Evolutionary conservation across 768 basidiomycete genomes (phyloP), one percentile per base, ranked within the genome.

Genomic region (Serendipita sp.): DNA sequence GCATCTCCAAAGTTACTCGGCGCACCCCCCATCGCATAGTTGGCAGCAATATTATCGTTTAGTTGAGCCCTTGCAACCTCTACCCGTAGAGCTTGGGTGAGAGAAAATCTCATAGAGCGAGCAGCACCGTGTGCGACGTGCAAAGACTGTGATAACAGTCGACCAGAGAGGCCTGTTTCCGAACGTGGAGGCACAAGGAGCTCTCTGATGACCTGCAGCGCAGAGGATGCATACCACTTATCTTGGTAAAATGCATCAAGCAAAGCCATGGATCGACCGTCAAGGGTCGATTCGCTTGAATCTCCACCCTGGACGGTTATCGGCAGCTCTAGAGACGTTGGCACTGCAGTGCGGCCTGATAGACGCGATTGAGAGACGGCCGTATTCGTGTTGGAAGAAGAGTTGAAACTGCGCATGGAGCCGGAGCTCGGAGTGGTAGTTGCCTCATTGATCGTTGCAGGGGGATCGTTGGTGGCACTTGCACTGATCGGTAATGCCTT

Each of bases 21-120:
- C 7, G 51, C 64, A 45, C 64, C 64, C 3, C 30, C 45, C 64
- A 65, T 65, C 15, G 47, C 30, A 52, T 54, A 41, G 16, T 13
- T 34, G n/a, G 16, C n/a, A 1, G 64, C 51, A 3, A 36, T 36
- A 3, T 23, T 35, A 13, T 30, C 64, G 51, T 30, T 56, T n/a
- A 65, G 18, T 7, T 44, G 64, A 5, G 23, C 32, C 8, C 51
- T 48, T 3, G 64, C 64, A 8, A 65, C 15, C 2, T 54, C 52
- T 28, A 32, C 10, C 23, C 11, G 16, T 15, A 54, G 52, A 15
- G 52, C 52, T 15, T 54, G 16, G 13, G 32, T 15, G 13, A 54
- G 16, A 11, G 52, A 15, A 28, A 11, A 54, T 11, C 52, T 15
- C 13, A 54, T 15, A 2, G 28, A 15, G 11, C 52, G 52, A 54